Evolutionary conservation across 2,329 filamentous ascomycete species (phyloP).

Genomic region (Tothia fuscella): DNA sequence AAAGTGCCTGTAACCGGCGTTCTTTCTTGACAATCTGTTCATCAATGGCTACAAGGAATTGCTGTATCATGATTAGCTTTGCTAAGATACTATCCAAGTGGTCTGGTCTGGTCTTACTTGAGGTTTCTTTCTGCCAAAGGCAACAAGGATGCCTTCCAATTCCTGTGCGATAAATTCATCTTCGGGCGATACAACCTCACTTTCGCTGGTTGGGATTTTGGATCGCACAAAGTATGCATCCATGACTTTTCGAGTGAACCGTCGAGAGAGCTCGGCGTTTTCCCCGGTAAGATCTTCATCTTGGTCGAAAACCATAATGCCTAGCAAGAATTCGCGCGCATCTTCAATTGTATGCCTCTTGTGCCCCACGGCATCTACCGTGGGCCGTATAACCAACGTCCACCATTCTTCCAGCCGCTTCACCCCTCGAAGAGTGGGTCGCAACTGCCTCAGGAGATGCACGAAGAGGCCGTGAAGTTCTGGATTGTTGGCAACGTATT

Average conservation of each 20-base stretch:
- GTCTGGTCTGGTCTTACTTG: constrained; percentile 31
- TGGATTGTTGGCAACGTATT: constrained; percentile 45
- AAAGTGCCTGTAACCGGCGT: constrained; percentile 51
- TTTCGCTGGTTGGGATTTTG: constrained; percentile 23
- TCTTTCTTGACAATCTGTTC: constrained; percentile 52
- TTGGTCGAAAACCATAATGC: constrained; percentile 51
- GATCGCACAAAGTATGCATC: constrained; percentile 32
- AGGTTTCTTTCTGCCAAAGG: constrained; percentile 55
- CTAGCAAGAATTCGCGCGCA: constrained; percentile 51
- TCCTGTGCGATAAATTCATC: constrained; percentile 37
- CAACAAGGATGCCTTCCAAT: constrained; percentile 40
- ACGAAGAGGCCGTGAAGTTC: constrained; percentile 56
- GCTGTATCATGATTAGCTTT: constrained; percentile 27
- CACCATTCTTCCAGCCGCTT: constrained; percentile 60
- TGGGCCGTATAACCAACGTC: constrained; percentile 47
- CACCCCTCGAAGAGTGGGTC: constrained; percentile 51
- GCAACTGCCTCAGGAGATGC: constrained; percentile 50
- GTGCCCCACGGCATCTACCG: constrained; percentile 44
- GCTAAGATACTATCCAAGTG: constrained; percentile 5
- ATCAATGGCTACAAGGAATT: constrained; percentile 55
- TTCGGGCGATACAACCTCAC: constrained; percentile 28
- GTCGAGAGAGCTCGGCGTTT: constrained; percentile 30
- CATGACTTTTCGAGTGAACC: constrained; percentile 43
- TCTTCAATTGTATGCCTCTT: constrained; percentile 54
- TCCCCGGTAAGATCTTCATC: constrained; percentile 40